Base-by-base conservation (phyloP, 2,329 filamentous ascomycete genomes). In the Neofusicoccum cordaticola region DNA sequence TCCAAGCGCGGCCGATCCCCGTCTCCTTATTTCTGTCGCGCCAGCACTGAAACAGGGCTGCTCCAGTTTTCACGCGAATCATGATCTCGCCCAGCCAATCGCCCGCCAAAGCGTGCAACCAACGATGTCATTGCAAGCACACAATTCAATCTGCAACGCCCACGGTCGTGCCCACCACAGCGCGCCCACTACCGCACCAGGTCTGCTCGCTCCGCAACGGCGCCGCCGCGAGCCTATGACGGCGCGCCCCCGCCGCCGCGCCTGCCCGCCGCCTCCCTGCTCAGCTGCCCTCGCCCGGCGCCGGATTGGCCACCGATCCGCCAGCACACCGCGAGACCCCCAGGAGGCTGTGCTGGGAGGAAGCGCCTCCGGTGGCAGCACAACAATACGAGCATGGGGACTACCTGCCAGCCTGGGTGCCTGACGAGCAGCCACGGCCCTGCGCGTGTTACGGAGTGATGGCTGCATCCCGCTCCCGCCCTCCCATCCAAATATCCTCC, bases 11-110 rank as follows among this genome's bases (percentile, higher is more conserved):
- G 53, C 39, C 53, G 53, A 58, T 58, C 53, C 53, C 53, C 53
- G 53, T 58, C 53, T 58, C 53, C 53, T 58, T 58, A 58, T 58
- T 58, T 44, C 53, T 58, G 53, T 42, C 53, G 53, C 52, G 35
- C 53, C 53, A 58, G 39, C 53, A 58, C 53, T 58, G 53, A 58
- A 58, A 58, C 53, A 58, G 53, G 19, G 22, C 53, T 9, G 39
- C 53, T 58, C 53, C 53, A 58, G 39, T 58, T 58, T 58, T 58
- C 51, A 34, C 53, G 53, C 53, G 53, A 58, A 58, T 58, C 53
- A 58, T 58, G 53, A 58, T 58, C 53, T 58, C 53, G 39, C 53
- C 53, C 39, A 31, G 22, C 53, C 53, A 58, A 58, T 58, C 9
- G 53, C 39, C 39, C 35, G 19, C 53, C 13, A 3, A 9, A 13